A percentile compares a stretch with the other conserved stretches of the same genome.
Conservation (phyloP, 208 protist genomes). For the Wallacemonas sp. region DNA sequence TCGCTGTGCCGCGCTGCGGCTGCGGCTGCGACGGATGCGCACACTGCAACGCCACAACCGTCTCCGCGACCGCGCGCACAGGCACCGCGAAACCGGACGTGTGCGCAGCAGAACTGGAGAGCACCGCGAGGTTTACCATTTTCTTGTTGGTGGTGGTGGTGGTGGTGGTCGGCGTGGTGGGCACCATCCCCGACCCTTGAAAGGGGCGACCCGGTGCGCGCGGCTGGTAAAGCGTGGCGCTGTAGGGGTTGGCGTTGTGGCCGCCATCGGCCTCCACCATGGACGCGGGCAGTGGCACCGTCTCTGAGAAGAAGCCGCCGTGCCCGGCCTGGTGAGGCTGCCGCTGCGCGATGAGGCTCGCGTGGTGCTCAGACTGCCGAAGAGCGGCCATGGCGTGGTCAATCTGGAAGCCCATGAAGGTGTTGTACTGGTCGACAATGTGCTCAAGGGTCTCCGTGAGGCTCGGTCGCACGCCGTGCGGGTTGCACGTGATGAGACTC, state of each 20-base stretch:
- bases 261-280: constrained; percentile 20
- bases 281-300: constrained; percentile 32
- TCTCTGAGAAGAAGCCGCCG: constrained; percentile 49
- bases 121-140: too few species aligned
- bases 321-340: constrained; percentile 9
- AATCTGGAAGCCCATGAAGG: constrained; percentile 51
- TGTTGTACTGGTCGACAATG: constrained; percentile 64
- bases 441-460: constrained; percentile 42
- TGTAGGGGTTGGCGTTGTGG: constrained; percentile 1
- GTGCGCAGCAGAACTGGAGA: too few species aligned
- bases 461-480: constrained; percentile 20
- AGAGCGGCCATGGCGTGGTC: constrained; percentile 33
- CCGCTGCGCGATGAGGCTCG: constrained; percentile 19
- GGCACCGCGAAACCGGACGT: too few species aligned
- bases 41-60: constrained; percentile 24
- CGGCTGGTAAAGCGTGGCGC: constrained; percentile 8
- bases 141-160: too few species aligned
- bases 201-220: not conserved
- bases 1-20: not conserved
- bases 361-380: constrained; percentile 26
- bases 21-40: constrained; percentile 29
- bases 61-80: not conserved
- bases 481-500: constrained; percentile 40
- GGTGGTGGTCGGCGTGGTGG: too few species aligned
- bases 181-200: not conserved